Base-by-base conservation (phyloP, 306 rosid species). In the Dryas octopetala region DNA sequence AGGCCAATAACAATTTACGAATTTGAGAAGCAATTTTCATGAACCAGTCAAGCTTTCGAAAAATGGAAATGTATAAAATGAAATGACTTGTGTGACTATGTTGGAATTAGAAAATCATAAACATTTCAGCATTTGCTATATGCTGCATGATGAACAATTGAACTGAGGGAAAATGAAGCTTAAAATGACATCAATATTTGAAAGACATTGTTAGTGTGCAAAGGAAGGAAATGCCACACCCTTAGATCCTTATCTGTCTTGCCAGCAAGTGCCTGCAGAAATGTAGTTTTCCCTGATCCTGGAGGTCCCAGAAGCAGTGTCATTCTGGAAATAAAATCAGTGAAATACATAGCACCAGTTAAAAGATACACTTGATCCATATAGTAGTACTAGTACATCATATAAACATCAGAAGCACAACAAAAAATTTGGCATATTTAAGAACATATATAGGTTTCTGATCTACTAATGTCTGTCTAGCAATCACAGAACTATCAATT, bases 261-360 rank as follows among this genome's bases (percentile, higher is more conserved):
- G 43, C 92, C 91, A n/a, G 96, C 83, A 52, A 88, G 87, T 59
- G 91, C 88, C 32, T 73, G 80, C 61, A 86, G 86, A 49, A 88
- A 81, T 58, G 96, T 86, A 52, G 91, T 90, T 80, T 90, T 88
- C 41, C 96, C 96, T 43, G 92, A 71, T 41, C 85, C 68, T 6
- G 92, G 92, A 66, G 96, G 92, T 45, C 92, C 92, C 32, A 88
- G 73, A 66, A 90, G 92, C 26, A 90, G 85, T 38, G 91, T 88
- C 89, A 90, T 84, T 87, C 91, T 90, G 74, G 46, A 69, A 38
- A 74, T n/a, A 6, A 53, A 70, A 70, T 54, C 50, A 52, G 50
- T n/a, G 40, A 9, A 50, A 3, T 3, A 4, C 28, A 28, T 43
- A 26, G 6, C 19, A 54, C 19, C 23, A 54, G 2, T 32, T 32